Evolutionary conservation across 306 rosid genomes (phyloP).

Genomic region (Mucuna pruriens): DNA sequence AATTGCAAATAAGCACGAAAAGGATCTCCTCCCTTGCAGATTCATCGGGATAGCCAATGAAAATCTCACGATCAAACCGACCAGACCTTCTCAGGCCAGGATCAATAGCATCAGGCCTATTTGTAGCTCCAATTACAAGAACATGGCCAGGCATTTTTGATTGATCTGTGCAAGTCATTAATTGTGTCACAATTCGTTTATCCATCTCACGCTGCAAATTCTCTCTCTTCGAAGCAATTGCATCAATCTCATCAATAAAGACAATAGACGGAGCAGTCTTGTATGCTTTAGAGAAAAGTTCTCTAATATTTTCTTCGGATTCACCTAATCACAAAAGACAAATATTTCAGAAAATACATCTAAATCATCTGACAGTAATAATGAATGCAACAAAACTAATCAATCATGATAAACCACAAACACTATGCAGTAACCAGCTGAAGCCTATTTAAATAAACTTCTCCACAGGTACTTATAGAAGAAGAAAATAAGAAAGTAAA

Average conservation of each 20-base stretch:
- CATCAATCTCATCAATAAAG: conserved; percentile 89
- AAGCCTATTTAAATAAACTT: too few species aligned
- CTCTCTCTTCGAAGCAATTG: conserved; percentile 87
- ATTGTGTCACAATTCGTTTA: conserved; percentile 76
- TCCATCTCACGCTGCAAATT: conserved; percentile 89
- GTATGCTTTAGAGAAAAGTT: conserved; percentile 75
- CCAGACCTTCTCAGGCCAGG: conserved; percentile 81
- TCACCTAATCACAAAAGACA: conserved; percentile 55
- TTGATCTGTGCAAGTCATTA: conserved; percentile 82
- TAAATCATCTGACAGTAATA: background rate
- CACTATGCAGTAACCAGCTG: too few species aligned
- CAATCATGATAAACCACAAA: background rate
- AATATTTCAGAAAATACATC: background rate
- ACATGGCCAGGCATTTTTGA: conserved; percentile 65
- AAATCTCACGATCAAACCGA: conserved; percentile 78
- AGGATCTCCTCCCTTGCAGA: conserved; percentile 47
- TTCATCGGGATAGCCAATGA: conserved; percentile 50
- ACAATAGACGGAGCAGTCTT: conserved; percentile 80
- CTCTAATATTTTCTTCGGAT: conserved; percentile 86
- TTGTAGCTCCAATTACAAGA: conserved; percentile 95
- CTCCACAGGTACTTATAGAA: too few species aligned
- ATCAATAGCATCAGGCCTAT: conserved; percentile 84
- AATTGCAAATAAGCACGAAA: conserved; percentile 59
- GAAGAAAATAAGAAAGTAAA: too few species aligned
- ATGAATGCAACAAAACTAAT: background rate